A percentile compares a stretch with the other conserved stretches of the same genome.
Evolutionary conservation across 2,329 filamentous ascomycete species (phyloP).

Genomic region (Talaromyces marneffei): DNA sequence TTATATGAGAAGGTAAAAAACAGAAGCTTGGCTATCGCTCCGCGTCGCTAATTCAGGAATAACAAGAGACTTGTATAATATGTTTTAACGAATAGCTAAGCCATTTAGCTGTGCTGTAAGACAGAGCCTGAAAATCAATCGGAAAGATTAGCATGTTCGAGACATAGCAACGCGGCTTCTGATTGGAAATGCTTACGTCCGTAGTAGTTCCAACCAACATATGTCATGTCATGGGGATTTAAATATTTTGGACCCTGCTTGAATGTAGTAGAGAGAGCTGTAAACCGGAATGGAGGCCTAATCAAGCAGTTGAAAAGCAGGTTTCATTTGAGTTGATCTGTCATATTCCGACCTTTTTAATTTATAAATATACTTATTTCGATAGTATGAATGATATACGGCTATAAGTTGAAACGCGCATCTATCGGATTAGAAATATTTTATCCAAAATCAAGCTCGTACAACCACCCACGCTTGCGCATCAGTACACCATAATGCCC

Average conservation of each 20-base stretch:
- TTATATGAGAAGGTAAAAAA: too few relatives aligned
- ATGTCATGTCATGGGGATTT: background rate
- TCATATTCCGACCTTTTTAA: background rate
- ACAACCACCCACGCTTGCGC: background rate
- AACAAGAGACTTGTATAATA: too few relatives aligned
- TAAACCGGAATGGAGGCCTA: background rate
- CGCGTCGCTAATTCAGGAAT: too few relatives aligned
- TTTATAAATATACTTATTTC: background rate
- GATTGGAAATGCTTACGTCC: background rate
- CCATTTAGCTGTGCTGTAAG: too few relatives aligned
- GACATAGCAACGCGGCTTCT: background rate
- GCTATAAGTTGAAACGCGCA: background rate
- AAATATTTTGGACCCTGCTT: background rate
- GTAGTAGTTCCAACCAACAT: background rate
- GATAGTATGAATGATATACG: too few relatives aligned
- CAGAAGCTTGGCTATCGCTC: too few relatives aligned
- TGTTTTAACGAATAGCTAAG: too few relatives aligned
- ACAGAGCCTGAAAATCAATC: background rate
- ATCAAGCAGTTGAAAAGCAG: background rate
- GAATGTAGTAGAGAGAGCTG: background rate
- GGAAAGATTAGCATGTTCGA: background rate
- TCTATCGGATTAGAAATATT: background rate
- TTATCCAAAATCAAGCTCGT: background rate
- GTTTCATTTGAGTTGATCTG: background rate
- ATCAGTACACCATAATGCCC: background rate